Percentiles rank a stretch among this genome's conserved stretches.
Evolutionary conservation across 1,139 yeast species (phyloP).

Genomic region (Lodderomyces margitis): DNA sequence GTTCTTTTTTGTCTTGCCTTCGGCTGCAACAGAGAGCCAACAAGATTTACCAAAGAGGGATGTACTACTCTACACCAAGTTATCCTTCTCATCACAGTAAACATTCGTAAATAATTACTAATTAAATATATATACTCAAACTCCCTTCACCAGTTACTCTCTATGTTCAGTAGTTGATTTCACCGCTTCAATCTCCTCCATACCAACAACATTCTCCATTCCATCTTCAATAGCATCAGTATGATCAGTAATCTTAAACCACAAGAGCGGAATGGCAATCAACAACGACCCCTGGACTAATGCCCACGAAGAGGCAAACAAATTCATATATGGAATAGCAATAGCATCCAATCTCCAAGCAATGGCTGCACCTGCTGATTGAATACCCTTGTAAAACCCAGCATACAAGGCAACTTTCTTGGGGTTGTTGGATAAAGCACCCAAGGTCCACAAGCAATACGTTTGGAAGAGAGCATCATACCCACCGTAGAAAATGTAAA

Average conservation of each 20-base stretch:
- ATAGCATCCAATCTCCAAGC: conserved; percentile 59
- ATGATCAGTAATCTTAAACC: conserved; percentile 43
- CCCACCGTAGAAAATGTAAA: conserved; percentile 59
- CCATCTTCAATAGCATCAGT: conserved; percentile 43
- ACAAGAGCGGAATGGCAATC: conserved; percentile 38
- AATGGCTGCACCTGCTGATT: conserved; percentile 63
- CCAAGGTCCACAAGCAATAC: conserved; percentile 55
- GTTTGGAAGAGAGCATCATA: conserved; percentile 61
- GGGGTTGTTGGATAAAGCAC: conserved; percentile 57
- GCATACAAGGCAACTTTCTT: conserved; percentile 57
- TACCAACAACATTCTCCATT: conserved; percentile 26
- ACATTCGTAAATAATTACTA: neutral
- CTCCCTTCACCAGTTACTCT: conserved; percentile 8
- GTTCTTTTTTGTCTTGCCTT: neutral
- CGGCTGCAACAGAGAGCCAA: neutral
- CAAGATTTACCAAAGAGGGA: neutral
- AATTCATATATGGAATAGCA: conserved; percentile 36
- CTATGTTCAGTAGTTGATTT: conserved; percentile 17
- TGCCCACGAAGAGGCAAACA: conserved; percentile 61
- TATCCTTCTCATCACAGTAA: too few species aligned
- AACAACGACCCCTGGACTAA: conserved; percentile 48
- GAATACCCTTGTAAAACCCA: conserved; percentile 63
- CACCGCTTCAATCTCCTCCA: conserved; percentile 26
- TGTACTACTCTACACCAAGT: too few species aligned
- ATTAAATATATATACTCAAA: neutral